A percentile compares a stretch with the other conserved stretches of the same genome.
Conservation (phyloP, 192 early-diverging fungal species). For the Obelidium mucronatum region DNA sequence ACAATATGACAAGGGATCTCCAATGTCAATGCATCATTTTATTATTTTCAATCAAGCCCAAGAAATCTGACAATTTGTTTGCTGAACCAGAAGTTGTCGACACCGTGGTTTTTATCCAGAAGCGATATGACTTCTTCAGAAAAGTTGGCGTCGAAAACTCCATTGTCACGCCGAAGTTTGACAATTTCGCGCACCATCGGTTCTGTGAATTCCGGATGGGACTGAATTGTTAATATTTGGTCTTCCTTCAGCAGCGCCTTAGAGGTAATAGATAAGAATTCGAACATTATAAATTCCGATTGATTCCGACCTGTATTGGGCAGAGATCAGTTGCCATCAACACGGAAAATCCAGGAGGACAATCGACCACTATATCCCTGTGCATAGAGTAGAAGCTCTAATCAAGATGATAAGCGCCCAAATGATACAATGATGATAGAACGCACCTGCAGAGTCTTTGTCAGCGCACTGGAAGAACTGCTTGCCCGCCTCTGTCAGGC, state of each 20-base stretch:
- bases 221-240: conserved; percentile 29
- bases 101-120: conserved; percentile 1
- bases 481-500: conserved; percentile 38
- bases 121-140: background rate
- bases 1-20: too few relatives aligned
- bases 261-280: background rate
- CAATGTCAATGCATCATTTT: background rate
- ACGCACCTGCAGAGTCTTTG: conserved; percentile 19
- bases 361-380: conserved; percentile 68
- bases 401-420: too few relatives aligned
- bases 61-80: conserved; percentile 9
- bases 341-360: conserved; percentile 69
- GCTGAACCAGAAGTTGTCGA: conserved; percentile 27
- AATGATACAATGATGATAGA: too few relatives aligned
- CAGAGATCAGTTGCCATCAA: conserved; percentile 61
- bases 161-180: conserved; percentile 5
- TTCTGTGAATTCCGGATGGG: conserved; percentile 30
- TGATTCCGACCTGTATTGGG: conserved; percentile 58
- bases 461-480: conserved; percentile 20
- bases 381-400: conserved; percentile 68
- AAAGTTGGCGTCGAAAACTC: conserved; percentile 19
- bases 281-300: background rate
- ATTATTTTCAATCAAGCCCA: too few relatives aligned
- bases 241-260: conserved; percentile 15
- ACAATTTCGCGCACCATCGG: conserved; percentile 20